Evolutionary conservation across 2,329 filamentous ascomycete genomes (phyloP), one percentile per base, ranked within the genome.

Genomic region (Diaporthe sp.): DNA sequence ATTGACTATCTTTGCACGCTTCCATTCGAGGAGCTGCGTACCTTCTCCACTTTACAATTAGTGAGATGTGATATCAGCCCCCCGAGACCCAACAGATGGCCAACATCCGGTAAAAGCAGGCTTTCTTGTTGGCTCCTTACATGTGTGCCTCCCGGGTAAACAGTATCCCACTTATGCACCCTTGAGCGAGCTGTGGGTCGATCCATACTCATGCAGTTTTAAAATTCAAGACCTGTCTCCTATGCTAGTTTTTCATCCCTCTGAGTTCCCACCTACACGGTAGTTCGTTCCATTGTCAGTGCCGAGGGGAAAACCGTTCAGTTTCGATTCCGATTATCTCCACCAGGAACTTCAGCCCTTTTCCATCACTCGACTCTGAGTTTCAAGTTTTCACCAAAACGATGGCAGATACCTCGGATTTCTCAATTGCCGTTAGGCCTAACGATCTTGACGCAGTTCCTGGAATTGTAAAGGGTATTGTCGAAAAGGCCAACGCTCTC

Each of bases 381-480:
- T 31, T 22, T 28, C n/a, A 31, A 31, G 6, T 31, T 28, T 1
- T 63, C 60, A 31, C 8, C 13, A 44, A 31, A n/a, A 63, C 6
- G 25, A 44, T 44, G 60, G 60, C 3, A 63, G n/a, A 31, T 6
- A 22, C 22, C 39, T 42, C 65, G 20, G 61, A 57, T 25, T 47
- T 68, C 55, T 58, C 60, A 9, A 58, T 74, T 47, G 60, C 61
- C 37, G 39, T 74, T 12, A 42, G 15, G 12, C 72, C 72, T 37
- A 70, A 70, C 49, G 65, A 74, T 39, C 15, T 74, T 42, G 61
- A 60, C 3, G 61, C 60, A 20, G 61, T 74, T 17, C 72, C 72
- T 17, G 47, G 39, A 15, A 25, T 74, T 20, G n/a, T 70, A 17
- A 22, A 74, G 47, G 60, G 55, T 25, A 60, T 74, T 25, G 39